Evolutionary conservation across 495 filamentous ascomycete species (phyloP), one percentile per base, ranked within the genome.

Genomic region (Penicillium subrubescens): DNA sequence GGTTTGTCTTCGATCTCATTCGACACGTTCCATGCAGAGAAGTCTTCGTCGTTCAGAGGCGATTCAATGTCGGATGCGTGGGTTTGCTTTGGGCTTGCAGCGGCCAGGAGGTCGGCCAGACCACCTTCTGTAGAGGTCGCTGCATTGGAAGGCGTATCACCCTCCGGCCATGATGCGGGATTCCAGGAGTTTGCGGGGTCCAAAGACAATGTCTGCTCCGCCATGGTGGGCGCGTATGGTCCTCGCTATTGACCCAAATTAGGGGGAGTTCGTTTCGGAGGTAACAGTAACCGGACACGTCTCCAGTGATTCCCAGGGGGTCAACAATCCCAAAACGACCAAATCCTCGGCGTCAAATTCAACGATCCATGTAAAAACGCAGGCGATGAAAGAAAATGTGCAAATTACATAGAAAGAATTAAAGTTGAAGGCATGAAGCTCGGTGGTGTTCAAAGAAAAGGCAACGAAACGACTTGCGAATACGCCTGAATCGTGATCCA

Each of bases 81-180:
- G 23, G 39, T n/a, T 50, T 64, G 63, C 44, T 59, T 63, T 48
- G 65, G 63, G 46, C 60, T 44, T n/a, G 65, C 61, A 39, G 59
- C 54, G 51, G 66, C 59, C 39, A 67, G 21, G 48, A 37, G 34
- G 55, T 63, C 60, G 52, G 67, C 53, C 34, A 64, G 53, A 11
- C 34, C 56, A 53, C 50, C 59, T 52, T 61, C 41, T 3, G 57
- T 56, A 27, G 43, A 48, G 39, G 51, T 53, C 19, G 68, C 63
- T 52, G 67, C 56, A 52, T 46, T 59, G 17, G 58, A 17, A 17
- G 44, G 14, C 19, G 48, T 55, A 37, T 67, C 41, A 51, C 66
- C 64, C 15, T 80, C 76, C 21, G 79, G 72, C 64, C 73, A 68
- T 21, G 75, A 64, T 2, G 80, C 78, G 53, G 79, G 78, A 74